Evolutionary conservation across 1,139 yeast genomes (phyloP).

Genomic region (Pichia sp.): DNA sequence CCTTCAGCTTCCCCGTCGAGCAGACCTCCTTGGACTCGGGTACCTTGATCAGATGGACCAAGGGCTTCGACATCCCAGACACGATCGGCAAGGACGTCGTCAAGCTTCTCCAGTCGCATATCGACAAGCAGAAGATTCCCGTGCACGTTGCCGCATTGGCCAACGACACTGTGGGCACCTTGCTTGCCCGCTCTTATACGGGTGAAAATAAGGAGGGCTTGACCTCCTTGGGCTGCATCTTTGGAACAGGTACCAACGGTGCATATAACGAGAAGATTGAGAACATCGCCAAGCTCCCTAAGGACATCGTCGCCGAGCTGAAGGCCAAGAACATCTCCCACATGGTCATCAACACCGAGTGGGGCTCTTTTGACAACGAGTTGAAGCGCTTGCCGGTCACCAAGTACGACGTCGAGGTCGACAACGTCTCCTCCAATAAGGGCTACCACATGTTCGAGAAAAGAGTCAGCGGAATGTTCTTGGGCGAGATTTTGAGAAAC

Average conservation of each 20-base stretch:
- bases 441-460: conserved; percentile 91
- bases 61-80: conserved; percentile 83
- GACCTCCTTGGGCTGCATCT: conserved; percentile 81
- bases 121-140: conserved; percentile 54
- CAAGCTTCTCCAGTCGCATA: conserved; percentile 59
- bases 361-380: conserved; percentile 94
- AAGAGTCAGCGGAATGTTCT: conserved; percentile 88
- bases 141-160: conserved; percentile 84
- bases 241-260: conserved; percentile 96
- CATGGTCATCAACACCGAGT: conserved; percentile 92
- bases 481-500: conserved; percentile 83
- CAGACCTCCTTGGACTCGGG: conserved; percentile 80
- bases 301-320: conserved; percentile 38
- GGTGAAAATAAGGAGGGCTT: conserved; percentile 58
- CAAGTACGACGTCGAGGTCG: conserved; percentile 66
- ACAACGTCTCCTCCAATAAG: conserved; percentile 67
- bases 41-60: conserved; percentile 86
- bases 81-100: conserved; percentile 83
- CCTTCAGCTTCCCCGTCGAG: conserved; percentile 87
- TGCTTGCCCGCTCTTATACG: conserved; percentile 82
- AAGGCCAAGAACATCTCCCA: conserved; percentile 48
- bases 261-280: conserved; percentile 77
- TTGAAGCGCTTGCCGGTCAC: conserved; percentile 69
- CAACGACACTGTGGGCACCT: conserved; percentile 92
- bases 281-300: conserved; percentile 62